A percentile compares a stretch with the other conserved stretches of the same genome.
Conservation (phyloP, 257 asterid genomes). For the Fraxinus pennsylvanica region DNA sequence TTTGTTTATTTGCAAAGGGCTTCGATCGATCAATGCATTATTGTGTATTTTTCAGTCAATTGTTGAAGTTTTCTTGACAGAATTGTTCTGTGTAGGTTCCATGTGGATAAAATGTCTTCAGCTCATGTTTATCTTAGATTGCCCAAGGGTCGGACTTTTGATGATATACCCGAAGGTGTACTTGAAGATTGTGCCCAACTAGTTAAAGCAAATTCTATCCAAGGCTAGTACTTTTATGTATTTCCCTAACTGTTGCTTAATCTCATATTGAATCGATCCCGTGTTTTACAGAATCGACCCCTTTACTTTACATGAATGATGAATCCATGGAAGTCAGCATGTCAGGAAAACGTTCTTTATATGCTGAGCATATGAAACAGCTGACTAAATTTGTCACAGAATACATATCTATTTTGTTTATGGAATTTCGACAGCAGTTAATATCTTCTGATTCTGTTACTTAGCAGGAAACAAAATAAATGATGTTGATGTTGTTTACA, state of each 20-base stretch:
- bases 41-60: conserved; percentile 6
- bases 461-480: conserved; percentile 86
- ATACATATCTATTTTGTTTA: not conserved
- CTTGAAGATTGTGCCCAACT: conserved; percentile 95
- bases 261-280: not conserved
- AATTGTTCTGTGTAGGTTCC: conserved; percentile 68
- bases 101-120: conserved; percentile 98
- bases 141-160: conserved; percentile 78
- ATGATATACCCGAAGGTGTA: conserved; percentile 85
- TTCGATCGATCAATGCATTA: conserved; percentile 18
- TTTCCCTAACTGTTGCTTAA: conserved; percentile 9
- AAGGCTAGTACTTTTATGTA: conserved; percentile 50
- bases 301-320: not conserved
- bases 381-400: not conserved
- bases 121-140: conserved; percentile 96
- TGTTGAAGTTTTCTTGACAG: conserved; percentile 28
- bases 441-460: conserved; percentile 5
- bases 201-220: conserved; percentile 97
- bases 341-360: not conserved
- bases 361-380: not conserved
- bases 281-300: not conserved
- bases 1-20: not conserved
- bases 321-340: not conserved
- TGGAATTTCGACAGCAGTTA: not conserved
- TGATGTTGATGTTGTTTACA: conserved; percentile 92